These are phyloP conservation scores for Erysimum cheiri DNA, from an alignment of 441 rosid genomes.

Conservation along the genomic window DNA sequence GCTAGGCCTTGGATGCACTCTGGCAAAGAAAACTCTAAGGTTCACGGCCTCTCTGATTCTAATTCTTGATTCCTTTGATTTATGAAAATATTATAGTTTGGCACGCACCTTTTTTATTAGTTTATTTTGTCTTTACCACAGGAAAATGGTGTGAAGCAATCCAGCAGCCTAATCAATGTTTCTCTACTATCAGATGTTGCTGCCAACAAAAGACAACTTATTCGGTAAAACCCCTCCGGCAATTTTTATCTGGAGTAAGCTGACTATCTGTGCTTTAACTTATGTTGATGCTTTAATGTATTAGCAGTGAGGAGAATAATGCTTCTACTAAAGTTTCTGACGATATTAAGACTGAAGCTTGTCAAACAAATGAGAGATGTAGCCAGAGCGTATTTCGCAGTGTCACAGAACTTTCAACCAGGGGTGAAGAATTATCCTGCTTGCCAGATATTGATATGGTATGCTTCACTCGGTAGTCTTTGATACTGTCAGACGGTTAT, in stretches of 20 bases:
- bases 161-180: slow-evolving; percentile 53
- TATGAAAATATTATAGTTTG: neutral
- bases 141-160: slow-evolving; percentile 61
- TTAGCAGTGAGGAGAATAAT: slow-evolving; percentile 55
- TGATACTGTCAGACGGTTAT: slow-evolving; percentile 23
- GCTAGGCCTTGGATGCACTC: slow-evolving; percentile 59
- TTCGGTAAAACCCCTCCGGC: slow-evolving; percentile 54
- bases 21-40: slow-evolving; percentile 77
- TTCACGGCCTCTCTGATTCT: slow-evolving; percentile 38
- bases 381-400: slow-evolving; percentile 71
- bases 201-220: slow-evolving; percentile 56
- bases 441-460: slow-evolving; percentile 80
- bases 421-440: slow-evolving; percentile 59
- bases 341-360: slow-evolving; percentile 48
- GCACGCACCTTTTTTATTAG: slow-evolving; percentile 6
- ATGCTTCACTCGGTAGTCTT: slow-evolving; percentile 37
- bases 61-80: slow-evolving; percentile 13
- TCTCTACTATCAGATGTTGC: slow-evolving; percentile 62
- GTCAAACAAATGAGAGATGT: slow-evolving; percentile 60
- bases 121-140: slow-evolving; percentile 45
- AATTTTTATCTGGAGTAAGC: slow-evolving; percentile 19
- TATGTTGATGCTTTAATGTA: slow-evolving; percentile 37
- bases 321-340: slow-evolving; percentile 51
- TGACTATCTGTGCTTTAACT: slow-evolving; percentile 18
- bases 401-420: slow-evolving; percentile 83